Conservation (phyloP, 352 stramenopile genomes). For the Stramenopiles sp. region DNA sequence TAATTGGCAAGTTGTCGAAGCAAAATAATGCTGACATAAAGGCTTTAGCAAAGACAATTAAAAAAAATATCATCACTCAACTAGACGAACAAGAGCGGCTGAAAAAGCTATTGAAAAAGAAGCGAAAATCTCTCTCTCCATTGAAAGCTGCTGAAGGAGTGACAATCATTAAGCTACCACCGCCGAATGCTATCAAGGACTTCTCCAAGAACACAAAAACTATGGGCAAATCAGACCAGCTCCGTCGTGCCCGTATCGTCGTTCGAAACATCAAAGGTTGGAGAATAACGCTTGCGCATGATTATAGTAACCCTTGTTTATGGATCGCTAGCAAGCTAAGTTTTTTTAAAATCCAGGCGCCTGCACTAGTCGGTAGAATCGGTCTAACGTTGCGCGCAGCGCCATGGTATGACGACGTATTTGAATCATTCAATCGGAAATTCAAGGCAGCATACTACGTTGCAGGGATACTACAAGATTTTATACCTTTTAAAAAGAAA, state of each 20-base stretch:
- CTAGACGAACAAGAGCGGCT: not conserved
- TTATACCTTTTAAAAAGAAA: not conserved
- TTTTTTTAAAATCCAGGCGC: not conserved
- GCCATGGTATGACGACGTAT: not conserved
- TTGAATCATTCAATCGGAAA: not conserved
- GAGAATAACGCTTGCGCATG: not conserved
- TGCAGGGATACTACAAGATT: not conserved
- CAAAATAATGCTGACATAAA: not conserved
- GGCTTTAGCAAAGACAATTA: not conserved
- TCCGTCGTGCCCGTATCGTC: too few relatives aligned
- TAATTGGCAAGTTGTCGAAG: not conserved
- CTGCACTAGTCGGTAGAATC: too few relatives aligned
- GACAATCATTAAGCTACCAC: too few relatives aligned
- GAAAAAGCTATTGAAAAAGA: not conserved
- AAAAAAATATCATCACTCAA: not conserved
- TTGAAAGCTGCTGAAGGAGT: not conserved
- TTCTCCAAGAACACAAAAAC: too few relatives aligned
- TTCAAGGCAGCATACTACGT: not conserved
- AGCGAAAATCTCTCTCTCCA: not conserved
- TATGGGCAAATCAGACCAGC: too few relatives aligned
- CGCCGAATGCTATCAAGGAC: too few relatives aligned
- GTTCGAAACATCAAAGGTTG: not conserved
- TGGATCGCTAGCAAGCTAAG: not conserved
- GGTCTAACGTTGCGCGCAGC: too few relatives aligned
- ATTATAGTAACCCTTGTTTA: not conserved